These are phyloP conservation scores for Leucocoprinus leucothites DNA, from an alignment of 768 basidiomycete genomes.

Conservation along the genomic window DNA sequence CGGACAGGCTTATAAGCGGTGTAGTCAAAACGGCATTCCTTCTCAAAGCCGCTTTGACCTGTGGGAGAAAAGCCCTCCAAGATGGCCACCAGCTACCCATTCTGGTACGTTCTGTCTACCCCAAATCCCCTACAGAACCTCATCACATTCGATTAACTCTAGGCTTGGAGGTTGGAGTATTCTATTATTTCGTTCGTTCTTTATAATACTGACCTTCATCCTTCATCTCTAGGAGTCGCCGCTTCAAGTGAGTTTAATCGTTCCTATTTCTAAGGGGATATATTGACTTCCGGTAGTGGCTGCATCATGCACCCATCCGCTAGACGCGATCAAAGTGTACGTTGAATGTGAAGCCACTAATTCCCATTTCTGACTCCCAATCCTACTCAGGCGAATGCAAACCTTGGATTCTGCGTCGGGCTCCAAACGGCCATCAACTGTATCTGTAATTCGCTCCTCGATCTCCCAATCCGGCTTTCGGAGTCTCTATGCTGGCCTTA, in stretches of 20 bases:
- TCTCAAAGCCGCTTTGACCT: not conserved
- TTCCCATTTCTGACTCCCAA: not conserved
- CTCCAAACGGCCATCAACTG: conserved; percentile 58
- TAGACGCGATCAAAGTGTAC: conserved; percentile 85
- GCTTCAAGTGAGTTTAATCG: conserved; percentile 50
- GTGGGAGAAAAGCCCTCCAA: conserved; percentile 16
- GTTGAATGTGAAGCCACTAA: conserved; percentile 20
- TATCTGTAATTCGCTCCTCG: conserved; percentile 61
- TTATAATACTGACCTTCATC: conserved; percentile 9
- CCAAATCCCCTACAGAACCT: conserved; percentile 5
- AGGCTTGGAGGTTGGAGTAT: conserved; percentile 62
- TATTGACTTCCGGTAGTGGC: conserved; percentile 52
- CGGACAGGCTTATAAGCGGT: conserved; percentile 5
- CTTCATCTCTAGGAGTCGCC: conserved; percentile 44
- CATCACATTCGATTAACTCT: not conserved
- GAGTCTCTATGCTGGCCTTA: conserved; percentile 78
- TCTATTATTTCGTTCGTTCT: conserved; percentile 1
- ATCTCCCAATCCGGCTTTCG: conserved; percentile 65
- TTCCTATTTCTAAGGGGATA: not conserved
- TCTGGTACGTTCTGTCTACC: conserved; percentile 36
- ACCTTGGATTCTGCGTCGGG: conserved; percentile 48
- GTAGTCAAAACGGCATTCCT: not conserved
- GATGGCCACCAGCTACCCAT: conserved; percentile 44
- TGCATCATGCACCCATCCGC: conserved; percentile 75
- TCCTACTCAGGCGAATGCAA: conserved; percentile 68